Conservation (phyloP, 2,329 filamentous ascomycete genomes). For the Nannizzia gypsea region DNA sequence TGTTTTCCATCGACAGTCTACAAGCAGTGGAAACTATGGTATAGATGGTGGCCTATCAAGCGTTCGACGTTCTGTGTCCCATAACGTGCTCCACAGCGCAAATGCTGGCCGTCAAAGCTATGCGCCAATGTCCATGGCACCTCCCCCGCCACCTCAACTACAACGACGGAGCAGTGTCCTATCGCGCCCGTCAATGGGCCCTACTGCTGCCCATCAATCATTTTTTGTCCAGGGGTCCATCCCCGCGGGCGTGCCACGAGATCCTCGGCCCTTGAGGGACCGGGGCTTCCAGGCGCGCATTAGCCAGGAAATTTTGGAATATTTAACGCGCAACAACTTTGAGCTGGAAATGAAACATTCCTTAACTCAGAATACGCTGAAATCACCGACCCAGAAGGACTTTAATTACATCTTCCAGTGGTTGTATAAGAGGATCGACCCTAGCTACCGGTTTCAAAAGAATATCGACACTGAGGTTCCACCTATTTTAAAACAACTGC, state of each 20-base stretch:
- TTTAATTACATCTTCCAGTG: conserved; percentile 98
- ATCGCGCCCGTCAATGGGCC: conserved; percentile 56
- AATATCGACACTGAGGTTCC: conserved; percentile 92
- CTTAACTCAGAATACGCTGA: conserved; percentile 79
- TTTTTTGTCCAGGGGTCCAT: conserved; percentile 86
- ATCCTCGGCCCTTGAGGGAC: conserved; percentile 78
- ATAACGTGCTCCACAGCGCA: conserved; percentile 47
- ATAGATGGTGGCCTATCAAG: conserved; percentile 71
- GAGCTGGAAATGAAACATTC: conserved; percentile 96
- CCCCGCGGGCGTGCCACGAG: conserved; percentile 68
- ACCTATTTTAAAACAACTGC: conserved; percentile 78
- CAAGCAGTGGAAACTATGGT: conserved; percentile 58
- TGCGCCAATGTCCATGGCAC: conserved; percentile 46
- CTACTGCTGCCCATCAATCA: conserved; percentile 66
- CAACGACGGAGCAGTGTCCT: conserved; percentile 72
- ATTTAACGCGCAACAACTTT: conserved; percentile 85
- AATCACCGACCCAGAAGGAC: conserved; percentile 93
- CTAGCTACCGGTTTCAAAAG: conserved; percentile 84
- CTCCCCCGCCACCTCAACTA: conserved; percentile 41
- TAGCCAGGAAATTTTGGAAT: conserved; percentile 81
- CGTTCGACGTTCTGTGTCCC: conserved; percentile 67
- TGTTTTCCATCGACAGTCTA: conserved; percentile 73
- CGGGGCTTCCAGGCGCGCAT: conserved; percentile 68
- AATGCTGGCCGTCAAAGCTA: conserved; percentile 60
- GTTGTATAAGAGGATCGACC: conserved; percentile 92